Base-by-base conservation (phyloP, 2,329 filamentous ascomycete genomes). In the Coniella vitis region DNA sequence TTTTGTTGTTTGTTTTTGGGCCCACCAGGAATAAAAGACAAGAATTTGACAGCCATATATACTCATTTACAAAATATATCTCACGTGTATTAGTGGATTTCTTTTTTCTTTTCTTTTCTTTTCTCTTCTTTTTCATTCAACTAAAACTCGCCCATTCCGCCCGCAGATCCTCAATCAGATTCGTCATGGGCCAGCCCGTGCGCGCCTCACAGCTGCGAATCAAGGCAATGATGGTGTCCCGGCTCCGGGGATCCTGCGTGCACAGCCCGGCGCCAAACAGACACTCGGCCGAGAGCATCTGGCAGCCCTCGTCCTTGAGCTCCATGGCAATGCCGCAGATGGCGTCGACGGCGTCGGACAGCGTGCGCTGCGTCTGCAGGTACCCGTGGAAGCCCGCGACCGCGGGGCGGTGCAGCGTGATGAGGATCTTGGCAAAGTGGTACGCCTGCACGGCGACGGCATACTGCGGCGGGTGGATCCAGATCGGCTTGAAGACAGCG, bases 241-340 rank as follows among this genome's bases (percentile, higher is more conserved):
- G 59, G 52, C 69, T 68, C 3, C 53, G 54, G 4, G 57, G 47
- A 34, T 69, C 66, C 25, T 66, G 66, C 14, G 67, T 65, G 47
- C 69, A 71, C 9, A 72, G 57, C 0, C 69, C 69, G 2, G 70
- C 69, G 48, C 65, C 67, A 47, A 66, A 73, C 1, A 72, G 56
- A 49, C 68, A 71, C 53, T 71, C 69, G 4, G 68, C 67, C 5
- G 65, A 70, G 56, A 72, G 65, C 13, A 73, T 58, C 39, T 66
- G 65, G n/a, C 65, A 68, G 9, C 65, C 65, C 47, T 67, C 61
- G 22, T 71, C 69, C 3, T 57, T 62, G 25, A 69, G 54, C 45
- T 68, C 69, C 58, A 72, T 64, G 1, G 73, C 73, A 42, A 77
- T 73, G 1, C 74, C 74, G 43, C 70, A 73, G 19, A 78, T 73